Base-by-base conservation (phyloP, 805 yeast genomes). In the Lipomyces yamanashiensis region DNA sequence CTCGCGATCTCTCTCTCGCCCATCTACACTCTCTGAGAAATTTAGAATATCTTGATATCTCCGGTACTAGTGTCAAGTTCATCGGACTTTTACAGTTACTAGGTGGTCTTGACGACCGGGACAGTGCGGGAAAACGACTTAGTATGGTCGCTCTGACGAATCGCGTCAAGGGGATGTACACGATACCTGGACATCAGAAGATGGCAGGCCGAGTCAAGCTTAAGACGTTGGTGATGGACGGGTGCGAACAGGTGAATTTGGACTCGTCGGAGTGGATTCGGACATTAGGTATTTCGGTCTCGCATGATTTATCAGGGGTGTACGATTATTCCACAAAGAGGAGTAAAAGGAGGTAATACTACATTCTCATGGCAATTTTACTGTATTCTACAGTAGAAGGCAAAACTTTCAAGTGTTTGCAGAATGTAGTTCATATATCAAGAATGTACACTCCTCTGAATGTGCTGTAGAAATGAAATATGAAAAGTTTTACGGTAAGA, bases 11-110 rank as follows among this genome's bases (percentile, higher is more conserved):
- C 17, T 8, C 50, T 3, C 43, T 54, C 7, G 58, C 43, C 23
- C 3, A 43, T n/a, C 37, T 59, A 15, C 48, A 37, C 44, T 13
- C 23, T 21, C 50, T 54, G 13, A 19, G 34, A 21, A 36, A 45
- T 6, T 49, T 59, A 8, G 59, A 59, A 40, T 54, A 59, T 50
- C 44, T 59, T 36, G 63, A 59, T 52, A 48, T 54, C 28, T 54
- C 59, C 9, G 37, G 33, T 39, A 54, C 63, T 3, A 34, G 19
- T 34, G 23, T 54, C 12, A 34, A 19, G n/a, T 41, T 44, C 43
- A 54, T 54, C n/a, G 58, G 58, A 1, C 7, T 54, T 7, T 9
- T 54, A 15, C 43, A 12, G 4, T 39, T 40, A 7, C 54, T 59
- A 7, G 59, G 48, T n/a, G 58, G 63, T 12, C 28, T 5, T 28